These are phyloP conservation scores for Clarireedia paspali DNA, from an alignment of 2,329 filamentous ascomycete genomes.

Conservation along the genomic window DNA sequence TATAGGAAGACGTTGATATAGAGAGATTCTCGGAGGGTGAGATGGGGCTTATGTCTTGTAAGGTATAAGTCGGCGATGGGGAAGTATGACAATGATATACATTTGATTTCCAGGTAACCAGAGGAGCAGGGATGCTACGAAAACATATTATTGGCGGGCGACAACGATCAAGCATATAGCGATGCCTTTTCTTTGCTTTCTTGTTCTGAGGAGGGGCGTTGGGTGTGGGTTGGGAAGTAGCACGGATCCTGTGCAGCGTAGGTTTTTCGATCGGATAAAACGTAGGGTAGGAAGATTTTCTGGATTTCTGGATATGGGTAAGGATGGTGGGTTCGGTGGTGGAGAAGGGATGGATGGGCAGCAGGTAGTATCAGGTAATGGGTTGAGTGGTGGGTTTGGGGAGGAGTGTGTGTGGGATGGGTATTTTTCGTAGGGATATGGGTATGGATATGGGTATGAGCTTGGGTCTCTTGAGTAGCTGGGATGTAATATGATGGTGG, in stretches of 20 bases:
- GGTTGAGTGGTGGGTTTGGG: not conserved
- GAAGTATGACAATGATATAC: constrained; percentile 12
- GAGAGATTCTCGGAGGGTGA: not conserved
- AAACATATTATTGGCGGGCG: constrained; percentile 10
- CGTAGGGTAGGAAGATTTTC: constrained; percentile 4
- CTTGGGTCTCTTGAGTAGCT: not conserved
- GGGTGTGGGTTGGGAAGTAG: constrained; percentile 7
- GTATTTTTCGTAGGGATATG: not conserved
- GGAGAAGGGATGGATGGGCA: not conserved
- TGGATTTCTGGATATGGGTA: not conserved
- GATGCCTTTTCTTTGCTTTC: not conserved
- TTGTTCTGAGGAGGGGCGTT: constrained; percentile 8
- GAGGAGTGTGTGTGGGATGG: not conserved
- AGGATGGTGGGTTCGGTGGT: not conserved
- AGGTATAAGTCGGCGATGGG: constrained; percentile 9
- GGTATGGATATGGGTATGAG: not conserved
- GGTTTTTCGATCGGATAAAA: constrained; percentile 8
- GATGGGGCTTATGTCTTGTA: constrained; percentile 10
- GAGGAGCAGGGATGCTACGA: constrained; percentile 7
- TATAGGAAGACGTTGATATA: constrained; percentile 7
- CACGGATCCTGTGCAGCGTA: constrained; percentile 8
- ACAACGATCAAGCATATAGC: constrained; percentile 9
- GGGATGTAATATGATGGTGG: constrained; percentile 2
- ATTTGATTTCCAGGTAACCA: constrained; percentile 6
- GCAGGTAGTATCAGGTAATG: not conserved